Evolutionary conservation across 208 protist genomes (phyloP).

Genomic region (Wallacemonas sp.): DNA sequence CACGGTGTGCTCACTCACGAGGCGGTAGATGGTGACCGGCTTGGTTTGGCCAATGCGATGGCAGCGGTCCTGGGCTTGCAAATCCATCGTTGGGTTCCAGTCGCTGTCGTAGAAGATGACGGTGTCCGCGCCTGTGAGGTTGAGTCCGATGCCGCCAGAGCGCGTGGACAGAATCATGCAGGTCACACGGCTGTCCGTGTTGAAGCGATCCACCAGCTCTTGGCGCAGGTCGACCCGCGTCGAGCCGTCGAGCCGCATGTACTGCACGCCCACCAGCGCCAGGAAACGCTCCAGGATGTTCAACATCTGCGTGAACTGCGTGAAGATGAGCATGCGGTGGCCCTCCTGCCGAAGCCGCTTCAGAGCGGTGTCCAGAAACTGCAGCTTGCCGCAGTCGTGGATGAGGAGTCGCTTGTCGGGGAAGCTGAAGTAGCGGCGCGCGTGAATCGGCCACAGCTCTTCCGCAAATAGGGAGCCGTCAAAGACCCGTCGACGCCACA

Average conservation of each 20-base stretch:
- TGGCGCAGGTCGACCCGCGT: constrained; percentile 92
- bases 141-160: constrained; percentile 98
- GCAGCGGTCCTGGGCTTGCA: constrained; percentile 97
- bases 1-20: constrained; percentile 95
- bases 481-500: constrained; percentile 25
- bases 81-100: constrained; percentile 99
- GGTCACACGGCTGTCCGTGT: constrained; percentile 92
- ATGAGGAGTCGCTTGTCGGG: constrained; percentile 95
- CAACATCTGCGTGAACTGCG: constrained; percentile 98
- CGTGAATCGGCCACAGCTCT: constrained; percentile 76
- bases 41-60: constrained; percentile 98
- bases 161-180: constrained; percentile 98
- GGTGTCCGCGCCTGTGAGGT: constrained; percentile 98
- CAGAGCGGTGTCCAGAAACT: constrained; percentile 87
- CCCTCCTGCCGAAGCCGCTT: constrained; percentile 72
- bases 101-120: constrained; percentile 99
- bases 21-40: constrained; percentile 96
- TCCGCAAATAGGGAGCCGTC: constrained; percentile 53
- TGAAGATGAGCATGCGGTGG: constrained; percentile 98
- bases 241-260: constrained; percentile 95
- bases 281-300: constrained; percentile 98
- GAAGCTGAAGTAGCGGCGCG: constrained; percentile 88
- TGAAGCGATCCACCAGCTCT: constrained; percentile 94
- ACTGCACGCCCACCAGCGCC: constrained; percentile 85
- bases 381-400: constrained; percentile 97